Percentiles rank a stretch among this genome's conserved stretches.
Conservation (phyloP, 306 rosid genomes). For the Echinosophora koreensis region DNA sequence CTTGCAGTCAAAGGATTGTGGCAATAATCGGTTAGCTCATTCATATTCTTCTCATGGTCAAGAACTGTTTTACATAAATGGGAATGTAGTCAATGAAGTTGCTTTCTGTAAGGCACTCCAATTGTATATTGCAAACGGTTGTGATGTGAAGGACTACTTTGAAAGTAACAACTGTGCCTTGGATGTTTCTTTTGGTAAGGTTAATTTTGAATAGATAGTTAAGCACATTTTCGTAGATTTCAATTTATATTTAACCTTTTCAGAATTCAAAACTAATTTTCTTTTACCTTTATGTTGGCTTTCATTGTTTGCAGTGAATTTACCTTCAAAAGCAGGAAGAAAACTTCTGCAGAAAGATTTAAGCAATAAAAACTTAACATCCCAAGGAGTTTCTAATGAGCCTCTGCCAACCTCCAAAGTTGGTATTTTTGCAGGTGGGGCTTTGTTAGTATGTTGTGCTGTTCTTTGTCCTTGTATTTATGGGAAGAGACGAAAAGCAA, state of each 20-base stretch:
- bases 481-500: constrained; percentile 58
- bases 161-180: constrained; percentile 55
- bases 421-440: constrained; percentile 69
- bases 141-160: constrained; percentile 58
- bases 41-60: constrained; percentile 56
- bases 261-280: constrained; percentile 1
- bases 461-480: constrained; percentile 83
- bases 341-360: constrained; percentile 63
- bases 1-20: constrained; percentile 62
- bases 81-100: constrained; percentile 58
- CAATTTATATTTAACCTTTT: not conserved
- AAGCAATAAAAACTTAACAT: constrained; percentile 35
- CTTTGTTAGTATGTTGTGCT: constrained; percentile 69
- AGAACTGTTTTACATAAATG: constrained; percentile 68
- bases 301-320: constrained; percentile 59
- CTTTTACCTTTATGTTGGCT: constrained; percentile 33
- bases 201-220: constrained; percentile 20
- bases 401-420: constrained; percentile 37
- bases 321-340: constrained; percentile 63
- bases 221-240: constrained; percentile 23
- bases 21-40: constrained; percentile 55
- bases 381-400: constrained; percentile 35
- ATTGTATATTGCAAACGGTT: constrained; percentile 64
- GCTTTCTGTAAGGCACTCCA: constrained; percentile 68
- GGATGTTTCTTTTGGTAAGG: constrained; percentile 64